Percentiles rank a stretch among this genome's conserved stretches.
Conservation (phyloP, 1,284 basidiomycete species). For the Cryptococcus wingfieldii region DNA sequence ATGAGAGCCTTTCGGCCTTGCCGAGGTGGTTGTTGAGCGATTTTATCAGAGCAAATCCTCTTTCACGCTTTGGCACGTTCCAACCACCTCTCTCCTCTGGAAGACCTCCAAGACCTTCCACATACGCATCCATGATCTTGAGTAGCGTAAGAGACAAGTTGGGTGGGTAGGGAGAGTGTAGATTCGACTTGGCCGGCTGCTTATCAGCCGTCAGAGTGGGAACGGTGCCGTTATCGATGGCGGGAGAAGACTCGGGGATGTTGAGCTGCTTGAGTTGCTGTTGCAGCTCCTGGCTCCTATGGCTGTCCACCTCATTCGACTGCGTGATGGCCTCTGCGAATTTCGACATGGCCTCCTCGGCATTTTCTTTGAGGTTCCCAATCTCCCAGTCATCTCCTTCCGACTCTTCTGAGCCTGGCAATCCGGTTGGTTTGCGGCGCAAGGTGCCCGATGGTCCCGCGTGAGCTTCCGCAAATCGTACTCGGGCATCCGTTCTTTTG, state of each 20-base stretch:
- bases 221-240: background rate
- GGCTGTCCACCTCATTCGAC: constrained; percentile 2
- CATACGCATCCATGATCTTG: constrained; percentile 44
- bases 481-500: constrained; percentile 44
- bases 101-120: constrained; percentile 34
- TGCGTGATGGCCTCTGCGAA: constrained; percentile 20
- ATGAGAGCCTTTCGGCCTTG: constrained; percentile 41
- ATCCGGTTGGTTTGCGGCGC: constrained; percentile 16
- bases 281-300: constrained; percentile 19
- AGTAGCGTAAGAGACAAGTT: constrained; percentile 45
- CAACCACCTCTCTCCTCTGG: constrained; percentile 34
- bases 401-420: constrained; percentile 3
- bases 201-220: background rate
- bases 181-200: constrained; percentile 30
- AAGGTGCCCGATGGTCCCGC: constrained; percentile 30
- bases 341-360: constrained; percentile 27
- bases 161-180: constrained; percentile 37
- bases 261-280: constrained; percentile 36
- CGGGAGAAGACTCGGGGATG: constrained; percentile 4
- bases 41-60: constrained; percentile 36
- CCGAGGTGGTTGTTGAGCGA: constrained; percentile 30
- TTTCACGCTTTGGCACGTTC: constrained; percentile 38
- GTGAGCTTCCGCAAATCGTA: constrained; percentile 41
- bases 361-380: constrained; percentile 15
- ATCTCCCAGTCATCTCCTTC: constrained; percentile 29